A percentile compares a stretch with the other conserved stretches of the same genome.
These are phyloP conservation scores for Cadophora luteo-olivacea DNA, from an alignment of 2,329 filamentous ascomycete species.

Conservation along the genomic window DNA sequence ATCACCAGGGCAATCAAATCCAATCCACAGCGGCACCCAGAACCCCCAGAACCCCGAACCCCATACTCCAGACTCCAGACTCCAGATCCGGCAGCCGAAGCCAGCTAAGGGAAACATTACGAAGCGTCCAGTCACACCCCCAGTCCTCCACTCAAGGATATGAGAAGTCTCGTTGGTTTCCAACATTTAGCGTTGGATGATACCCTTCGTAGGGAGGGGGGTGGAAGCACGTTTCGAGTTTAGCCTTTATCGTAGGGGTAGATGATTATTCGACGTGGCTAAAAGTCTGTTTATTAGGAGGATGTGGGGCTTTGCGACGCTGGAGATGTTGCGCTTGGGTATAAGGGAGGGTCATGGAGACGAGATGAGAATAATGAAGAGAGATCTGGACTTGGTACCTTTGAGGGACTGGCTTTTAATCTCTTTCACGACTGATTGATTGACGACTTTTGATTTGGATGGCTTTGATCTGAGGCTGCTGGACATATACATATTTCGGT, in stretches of 20 bases:
- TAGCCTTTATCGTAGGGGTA: background rate
- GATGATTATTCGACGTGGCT: background rate
- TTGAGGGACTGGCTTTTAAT: no score
- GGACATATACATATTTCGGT: no score
- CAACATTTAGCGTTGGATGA: background rate
- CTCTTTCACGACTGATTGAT: no score
- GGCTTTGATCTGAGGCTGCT: no score
- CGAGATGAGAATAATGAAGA: no score
- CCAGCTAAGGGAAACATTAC: background rate
- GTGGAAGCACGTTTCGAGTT: background rate
- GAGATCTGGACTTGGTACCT: no score
- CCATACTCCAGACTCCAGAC: background rate
- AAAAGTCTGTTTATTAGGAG: background rate
- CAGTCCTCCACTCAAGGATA: no score
- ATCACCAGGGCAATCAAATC: no score
- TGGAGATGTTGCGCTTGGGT: background rate
- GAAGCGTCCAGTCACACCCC: background rate
- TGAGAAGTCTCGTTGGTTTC: no score
- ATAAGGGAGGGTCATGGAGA: background rate
- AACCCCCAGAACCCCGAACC: background rate
- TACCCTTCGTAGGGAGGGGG: no score
- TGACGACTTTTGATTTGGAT: no score
- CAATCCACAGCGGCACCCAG: no score
- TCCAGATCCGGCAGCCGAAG: background rate
- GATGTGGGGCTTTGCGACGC: background rate